A percentile compares a stretch with the other conserved stretches of the same genome.
Conservation (phyloP, 148 eudicot genomes). For the Selenicereus undatus region DNA sequence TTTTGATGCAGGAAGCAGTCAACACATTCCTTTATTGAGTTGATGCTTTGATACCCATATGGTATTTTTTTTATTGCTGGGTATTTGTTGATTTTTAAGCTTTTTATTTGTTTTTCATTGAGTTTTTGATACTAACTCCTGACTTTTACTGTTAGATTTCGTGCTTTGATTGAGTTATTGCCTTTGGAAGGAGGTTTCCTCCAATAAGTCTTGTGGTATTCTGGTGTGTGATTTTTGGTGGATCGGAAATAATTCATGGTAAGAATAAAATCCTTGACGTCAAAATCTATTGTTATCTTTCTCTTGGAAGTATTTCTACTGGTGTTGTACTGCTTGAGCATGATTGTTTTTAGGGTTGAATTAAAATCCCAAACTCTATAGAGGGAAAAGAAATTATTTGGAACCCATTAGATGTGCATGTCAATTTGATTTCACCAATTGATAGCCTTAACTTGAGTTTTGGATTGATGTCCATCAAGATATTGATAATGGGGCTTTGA, state of each 20-base stretch:
- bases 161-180: conserved; percentile 19
- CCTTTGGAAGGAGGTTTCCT: conserved; percentile 15
- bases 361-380: too few species aligned
- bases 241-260: neutral
- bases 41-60: conserved; percentile 13
- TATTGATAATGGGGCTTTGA: neutral
- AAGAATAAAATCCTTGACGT: neutral
- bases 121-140: neutral
- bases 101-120: neutral
- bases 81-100: neutral
- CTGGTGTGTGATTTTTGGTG: conserved; percentile 11
- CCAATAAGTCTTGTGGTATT: conserved; percentile 8
- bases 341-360: too few species aligned
- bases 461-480: neutral
- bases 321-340: neutral
- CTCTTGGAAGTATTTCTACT: neutral
- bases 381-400: too few species aligned
- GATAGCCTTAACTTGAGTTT: neutral
- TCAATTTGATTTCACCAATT: neutral
- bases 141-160: conserved; percentile 17
- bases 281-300: neutral
- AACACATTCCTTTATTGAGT: neutral
- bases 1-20: too few species aligned
- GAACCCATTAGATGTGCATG: neutral
- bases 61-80: conserved; percentile 15